Conservation (phyloP, 1,284 basidiomycete species). For the Ustilago cynodontis region DNA sequence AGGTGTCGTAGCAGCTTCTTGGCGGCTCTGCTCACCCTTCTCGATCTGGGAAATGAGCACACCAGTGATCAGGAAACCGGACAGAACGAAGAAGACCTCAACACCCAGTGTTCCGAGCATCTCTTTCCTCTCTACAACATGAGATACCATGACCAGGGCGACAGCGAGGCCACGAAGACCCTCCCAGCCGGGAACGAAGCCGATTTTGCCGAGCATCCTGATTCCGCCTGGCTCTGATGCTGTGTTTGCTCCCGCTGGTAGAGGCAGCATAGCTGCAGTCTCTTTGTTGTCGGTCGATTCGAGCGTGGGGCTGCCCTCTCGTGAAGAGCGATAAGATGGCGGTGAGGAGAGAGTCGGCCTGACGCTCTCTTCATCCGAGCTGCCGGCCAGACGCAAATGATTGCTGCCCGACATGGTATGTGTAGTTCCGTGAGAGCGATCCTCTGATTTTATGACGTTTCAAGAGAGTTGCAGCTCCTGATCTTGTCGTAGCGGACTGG, state of each 20-base stretch:
- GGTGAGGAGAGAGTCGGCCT: slow-evolving; percentile 14
- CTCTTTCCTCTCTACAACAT: slow-evolving; percentile 29
- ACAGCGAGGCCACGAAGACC: slow-evolving; percentile 35
- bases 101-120: slow-evolving; percentile 43
- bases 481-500: background rate
- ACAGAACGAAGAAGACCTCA: slow-evolving; percentile 42
- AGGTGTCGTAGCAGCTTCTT: slow-evolving; percentile 3
- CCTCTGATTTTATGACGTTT: background rate
- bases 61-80: slow-evolving; percentile 49
- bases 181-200: slow-evolving; percentile 45
- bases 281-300: background rate
- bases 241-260: background rate
- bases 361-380: slow-evolving; percentile 11
- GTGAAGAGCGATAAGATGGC: slow-evolving; percentile 23
- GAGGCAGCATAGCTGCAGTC: slow-evolving; percentile 24
- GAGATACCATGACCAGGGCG: slow-evolving; percentile 26
- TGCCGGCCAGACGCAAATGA: slow-evolving; percentile 6
- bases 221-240: background rate
- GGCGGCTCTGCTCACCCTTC: slow-evolving; percentile 18
- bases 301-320: slow-evolving; percentile 15
- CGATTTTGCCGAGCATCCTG: slow-evolving; percentile 27
- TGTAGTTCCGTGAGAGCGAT: background rate
- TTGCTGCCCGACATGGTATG: slow-evolving; percentile 10
- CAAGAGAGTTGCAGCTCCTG: too few relatives aligned
- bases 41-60: slow-evolving; percentile 44